Conservation (phyloP, 1,284 basidiomycete genomes). For the Ceratobasidium sp. region DNA sequence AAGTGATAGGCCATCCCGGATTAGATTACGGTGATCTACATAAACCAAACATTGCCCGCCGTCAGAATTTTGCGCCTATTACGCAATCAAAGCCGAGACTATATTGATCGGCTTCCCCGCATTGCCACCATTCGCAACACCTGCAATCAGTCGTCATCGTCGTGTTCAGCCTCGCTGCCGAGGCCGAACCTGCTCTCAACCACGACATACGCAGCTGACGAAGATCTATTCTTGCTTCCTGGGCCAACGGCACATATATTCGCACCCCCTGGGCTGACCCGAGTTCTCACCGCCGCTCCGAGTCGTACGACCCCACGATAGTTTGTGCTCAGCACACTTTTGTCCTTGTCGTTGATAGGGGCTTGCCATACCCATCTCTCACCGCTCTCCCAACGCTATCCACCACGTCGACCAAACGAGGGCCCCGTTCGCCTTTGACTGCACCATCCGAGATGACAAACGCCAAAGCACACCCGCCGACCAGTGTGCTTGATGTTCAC, state of each 20-base stretch:
- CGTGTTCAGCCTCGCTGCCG: not conserved
- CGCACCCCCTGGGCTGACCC: not conserved
- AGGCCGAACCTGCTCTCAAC: not conserved
- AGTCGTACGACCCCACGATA: not conserved
- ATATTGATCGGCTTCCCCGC: not conserved
- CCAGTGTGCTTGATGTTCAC: constrained; percentile 66
- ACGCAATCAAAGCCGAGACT: not conserved
- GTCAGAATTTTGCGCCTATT: not conserved
- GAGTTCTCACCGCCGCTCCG: constrained; percentile 1
- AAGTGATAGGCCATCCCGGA: too few species aligned
- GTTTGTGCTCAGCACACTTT: not conserved
- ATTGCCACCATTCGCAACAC: not conserved
- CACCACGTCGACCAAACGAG: not conserved
- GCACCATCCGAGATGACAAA: constrained; percentile 12
- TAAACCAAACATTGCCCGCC: constrained; percentile 14
- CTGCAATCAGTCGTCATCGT: not conserved
- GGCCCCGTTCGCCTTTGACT: not conserved
- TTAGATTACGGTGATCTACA: not conserved
- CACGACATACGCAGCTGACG: not conserved
- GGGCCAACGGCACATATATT: not conserved
- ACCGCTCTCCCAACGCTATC: not conserved
- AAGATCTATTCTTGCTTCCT: not conserved
- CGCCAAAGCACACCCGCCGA: constrained; percentile 16
- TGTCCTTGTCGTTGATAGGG: not conserved
- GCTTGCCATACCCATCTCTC: not conserved